Base-by-base conservation (phyloP, 768 basidiomycete genomes). In the Boletus subparvulus region DNA sequence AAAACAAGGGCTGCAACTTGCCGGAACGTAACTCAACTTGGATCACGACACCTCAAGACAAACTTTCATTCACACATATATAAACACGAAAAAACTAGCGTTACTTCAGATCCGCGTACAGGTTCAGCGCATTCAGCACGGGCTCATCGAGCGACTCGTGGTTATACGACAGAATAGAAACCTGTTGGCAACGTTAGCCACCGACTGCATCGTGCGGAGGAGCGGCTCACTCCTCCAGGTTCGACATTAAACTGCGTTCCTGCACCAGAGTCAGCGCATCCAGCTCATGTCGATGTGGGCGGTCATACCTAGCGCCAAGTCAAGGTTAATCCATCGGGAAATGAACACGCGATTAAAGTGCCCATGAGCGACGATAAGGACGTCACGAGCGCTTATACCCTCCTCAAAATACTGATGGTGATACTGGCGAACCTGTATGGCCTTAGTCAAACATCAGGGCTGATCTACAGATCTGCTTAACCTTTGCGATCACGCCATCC, bases 361-460 rank as follows among this genome's bases (percentile, higher is more conserved):
- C 1, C 90, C 94, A 71, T 98, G 95, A 1, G 93, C 91, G 57
- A 98, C 84, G 65, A 98, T 88, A 56, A 95, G 80, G 11, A 94
- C 87, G 64, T 97, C 93, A 21, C 89, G 82, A 21, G 81, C 80
- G 52, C 86, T 79, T 17, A 78, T 74, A 2, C 84, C 83, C 47
- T 87, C 81, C 62, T 91, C 88, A 45, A 82, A 76, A 69, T 88
- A 91, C 62, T 81, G 70, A 53, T 79, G 78, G 64, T 93, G 90
- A 65, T 88, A 83, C 65, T 88, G 83, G 12, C 84, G 83, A 55
- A 92, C 84, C 86, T 91, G 60, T 19, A 35, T 36, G 19, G 19
- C 24, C 49, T 61, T 47, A 66, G 58, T 46, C 32, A 42, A 37
- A 54, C 17, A 28, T 30, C 43, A 43, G n/a, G 13, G 17, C n/a